Percentiles rank a stretch among this genome's conserved stretches.
These are phyloP conservation scores for Dryas alaskensis DNA, from an alignment of 306 rosid genomes.

Conservation along the genomic window DNA sequence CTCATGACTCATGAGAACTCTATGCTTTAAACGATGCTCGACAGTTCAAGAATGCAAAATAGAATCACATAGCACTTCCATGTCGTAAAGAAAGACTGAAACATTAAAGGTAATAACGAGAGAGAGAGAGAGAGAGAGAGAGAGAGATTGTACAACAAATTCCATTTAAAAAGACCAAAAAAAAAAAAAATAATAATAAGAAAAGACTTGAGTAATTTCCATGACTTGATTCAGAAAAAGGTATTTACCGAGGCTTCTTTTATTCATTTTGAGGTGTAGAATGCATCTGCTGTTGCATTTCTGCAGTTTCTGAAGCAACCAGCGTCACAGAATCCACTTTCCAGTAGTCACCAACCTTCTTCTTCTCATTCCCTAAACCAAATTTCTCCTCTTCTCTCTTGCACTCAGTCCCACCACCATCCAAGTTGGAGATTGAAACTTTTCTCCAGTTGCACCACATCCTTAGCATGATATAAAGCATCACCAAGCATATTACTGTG, in stretches of 20 bases:
- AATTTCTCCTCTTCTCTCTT: constrained; percentile 45
- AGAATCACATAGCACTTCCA: background rate
- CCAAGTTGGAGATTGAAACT: constrained; percentile 59
- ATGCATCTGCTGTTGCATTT: constrained; percentile 45
- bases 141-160: constrained; percentile 11
- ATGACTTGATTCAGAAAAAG: background rate
- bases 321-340: constrained; percentile 61
- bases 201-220: background rate
- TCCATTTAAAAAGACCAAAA: background rate
- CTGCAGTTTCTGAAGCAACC: constrained; percentile 52
- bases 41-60: background rate
- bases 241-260: constrained; percentile 34
- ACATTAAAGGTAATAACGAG: background rate
- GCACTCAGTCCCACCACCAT: constrained; percentile 29
- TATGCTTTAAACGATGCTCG: background rate
- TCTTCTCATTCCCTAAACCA: constrained; percentile 41
- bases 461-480: constrained; percentile 78
- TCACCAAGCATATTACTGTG: constrained; percentile 58
- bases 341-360: constrained; percentile 70
- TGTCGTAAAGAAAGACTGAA: background rate
- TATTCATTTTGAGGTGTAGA: constrained; percentile 50
- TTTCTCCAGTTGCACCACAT: constrained; percentile 95
- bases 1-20: background rate
- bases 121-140: background rate
- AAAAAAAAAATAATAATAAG: background rate